Conservation (phyloP, 345 rosid species). For the Linum tenue region DNA sequence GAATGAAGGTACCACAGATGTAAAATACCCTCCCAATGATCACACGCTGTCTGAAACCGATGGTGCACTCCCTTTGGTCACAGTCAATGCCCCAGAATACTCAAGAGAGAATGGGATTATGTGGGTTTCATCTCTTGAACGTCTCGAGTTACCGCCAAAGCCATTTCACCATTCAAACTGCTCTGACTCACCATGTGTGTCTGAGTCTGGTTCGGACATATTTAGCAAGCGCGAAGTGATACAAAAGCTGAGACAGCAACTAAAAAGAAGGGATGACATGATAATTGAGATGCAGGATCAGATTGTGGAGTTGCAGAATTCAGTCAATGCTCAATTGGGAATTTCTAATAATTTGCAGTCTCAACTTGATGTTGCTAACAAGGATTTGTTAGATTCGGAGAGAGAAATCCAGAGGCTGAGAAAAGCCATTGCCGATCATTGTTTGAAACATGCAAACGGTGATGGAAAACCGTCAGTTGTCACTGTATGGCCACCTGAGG, state of each 20-base stretch:
- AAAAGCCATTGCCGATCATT: constrained; percentile 82
- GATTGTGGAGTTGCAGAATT: constrained; percentile 58
- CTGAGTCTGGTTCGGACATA: constrained; percentile 95
- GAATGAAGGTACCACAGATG: constrained; percentile 37
- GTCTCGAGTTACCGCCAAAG: constrained; percentile 65
- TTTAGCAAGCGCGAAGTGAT: constrained; percentile 90
- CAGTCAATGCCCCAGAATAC: constrained; percentile 52
- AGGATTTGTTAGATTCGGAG: constrained; percentile 68
- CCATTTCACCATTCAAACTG: constrained; percentile 72
- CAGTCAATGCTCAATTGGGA: constrained; percentile 50
- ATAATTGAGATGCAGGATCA: constrained; percentile 96
- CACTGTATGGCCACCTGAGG: constrained; percentile 39
- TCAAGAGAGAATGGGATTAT: constrained; percentile 53
- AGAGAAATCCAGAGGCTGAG: constrained; percentile 82
- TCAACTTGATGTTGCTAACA: constrained; percentile 63
- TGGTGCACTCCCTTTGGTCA: constrained; percentile 57
- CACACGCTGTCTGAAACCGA: constrained; percentile 44
- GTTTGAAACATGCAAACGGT: constrained; percentile 33
- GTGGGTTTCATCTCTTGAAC: constrained; percentile 81
- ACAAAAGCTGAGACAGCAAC: constrained; percentile 82
- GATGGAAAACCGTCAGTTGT: constrained; percentile 31
- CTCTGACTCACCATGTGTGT: constrained; percentile 90
- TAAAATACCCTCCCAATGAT: constrained; percentile 33
- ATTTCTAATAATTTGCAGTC: constrained; percentile 62
- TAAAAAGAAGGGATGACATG: constrained; percentile 95